These are phyloP conservation scores for Talaromyces atroroseus DNA, from an alignment of 2,329 filamentous ascomycete genomes.

Conservation along the genomic window DNA sequence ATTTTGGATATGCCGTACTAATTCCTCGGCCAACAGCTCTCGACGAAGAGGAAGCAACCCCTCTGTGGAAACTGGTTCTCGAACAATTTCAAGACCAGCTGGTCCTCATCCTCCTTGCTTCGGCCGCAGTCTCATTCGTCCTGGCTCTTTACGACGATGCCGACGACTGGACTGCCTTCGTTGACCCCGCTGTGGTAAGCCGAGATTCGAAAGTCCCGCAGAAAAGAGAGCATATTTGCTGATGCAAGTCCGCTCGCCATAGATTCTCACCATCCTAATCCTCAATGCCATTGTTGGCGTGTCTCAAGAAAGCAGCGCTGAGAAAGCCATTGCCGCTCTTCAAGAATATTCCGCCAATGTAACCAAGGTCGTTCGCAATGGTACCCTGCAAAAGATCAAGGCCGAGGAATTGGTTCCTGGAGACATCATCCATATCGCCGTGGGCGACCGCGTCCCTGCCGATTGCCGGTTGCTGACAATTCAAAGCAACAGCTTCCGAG, in stretches of 20 bases:
- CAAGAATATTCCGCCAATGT: constrained; percentile 99
- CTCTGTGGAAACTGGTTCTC: constrained; percentile 90
- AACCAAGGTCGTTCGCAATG: constrained; percentile 85
- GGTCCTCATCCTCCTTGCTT: constrained; percentile 88
- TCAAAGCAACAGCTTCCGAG: constrained; percentile 93
- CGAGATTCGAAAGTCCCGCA: not conserved
- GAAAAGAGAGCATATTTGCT: constrained; percentile 14
- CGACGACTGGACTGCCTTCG: constrained; percentile 94
- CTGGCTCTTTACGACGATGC: constrained; percentile 89
- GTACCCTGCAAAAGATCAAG: constrained; percentile 74
- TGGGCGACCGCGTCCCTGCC: constrained; percentile 89
- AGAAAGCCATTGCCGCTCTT: constrained; percentile 95
- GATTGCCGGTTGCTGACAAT: constrained; percentile 87
- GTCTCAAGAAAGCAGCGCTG: constrained; percentile 95
- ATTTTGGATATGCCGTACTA: constrained; percentile 15
- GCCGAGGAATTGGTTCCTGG: constrained; percentile 96
- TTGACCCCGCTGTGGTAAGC: constrained; percentile 89
- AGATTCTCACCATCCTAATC: constrained; percentile 95
- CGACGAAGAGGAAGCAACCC: constrained; percentile 88
- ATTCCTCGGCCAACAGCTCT: constrained; percentile 47
- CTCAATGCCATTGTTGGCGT: constrained; percentile 96
- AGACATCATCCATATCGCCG: constrained; percentile 79
- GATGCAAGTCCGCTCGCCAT: constrained; percentile 9
- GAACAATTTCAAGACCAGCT: constrained; percentile 99
- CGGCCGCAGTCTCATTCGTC: constrained; percentile 87